Evolutionary conservation across 2,329 filamentous ascomycete genomes (phyloP), one percentile per base, ranked within the genome.

Genomic region (Calonectria pauciramosa): DNA sequence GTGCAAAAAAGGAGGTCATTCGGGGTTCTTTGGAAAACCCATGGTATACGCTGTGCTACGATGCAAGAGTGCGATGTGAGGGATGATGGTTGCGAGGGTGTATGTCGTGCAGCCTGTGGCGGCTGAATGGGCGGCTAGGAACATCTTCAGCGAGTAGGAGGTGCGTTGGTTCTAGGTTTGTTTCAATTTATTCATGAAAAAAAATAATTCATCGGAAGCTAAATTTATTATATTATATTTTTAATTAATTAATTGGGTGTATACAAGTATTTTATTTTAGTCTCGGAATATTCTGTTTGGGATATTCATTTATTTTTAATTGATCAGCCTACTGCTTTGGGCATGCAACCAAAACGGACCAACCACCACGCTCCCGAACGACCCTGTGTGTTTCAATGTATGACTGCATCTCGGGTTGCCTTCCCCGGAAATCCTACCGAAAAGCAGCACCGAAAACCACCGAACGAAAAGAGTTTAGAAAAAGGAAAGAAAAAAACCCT

Each of bases 41-140:
- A 63, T 13, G 34, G 14, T n/a, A 38, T n/a, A 38, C n/a, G 64
- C 47, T 41, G 69, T 67, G 69, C 51, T 41, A 67, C 69, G n/a
- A 30, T 13, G 26, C 32, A 30, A 34, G 28, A 34, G 13, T 34
- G 59, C 54, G 34, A 44, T 65, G 38, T 20, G 59, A 16, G 6
- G 16, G 30, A 11, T 63, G 34, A 2, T 44, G 38, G 38, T 20
- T 44, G 18, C 18, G 69, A 44, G n/a, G 60, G 69, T 49, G 47
- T 47, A 26, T 56, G 65, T 49, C 30, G 68, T 56, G 44, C 36
- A 38, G 20, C 38, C 41, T 10, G 23, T 23, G 26, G 68, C 38
- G 51, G 49, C n/a, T 66, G 60, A 41, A n/a, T 49, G 36, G 69
- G 69, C 69, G 69, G 69, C n/a, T 67, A 66, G 13, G 18, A 23